Base-by-base conservation (phyloP, 176 grass and related monocot species). In the Alloteropsis semialata region DNA sequence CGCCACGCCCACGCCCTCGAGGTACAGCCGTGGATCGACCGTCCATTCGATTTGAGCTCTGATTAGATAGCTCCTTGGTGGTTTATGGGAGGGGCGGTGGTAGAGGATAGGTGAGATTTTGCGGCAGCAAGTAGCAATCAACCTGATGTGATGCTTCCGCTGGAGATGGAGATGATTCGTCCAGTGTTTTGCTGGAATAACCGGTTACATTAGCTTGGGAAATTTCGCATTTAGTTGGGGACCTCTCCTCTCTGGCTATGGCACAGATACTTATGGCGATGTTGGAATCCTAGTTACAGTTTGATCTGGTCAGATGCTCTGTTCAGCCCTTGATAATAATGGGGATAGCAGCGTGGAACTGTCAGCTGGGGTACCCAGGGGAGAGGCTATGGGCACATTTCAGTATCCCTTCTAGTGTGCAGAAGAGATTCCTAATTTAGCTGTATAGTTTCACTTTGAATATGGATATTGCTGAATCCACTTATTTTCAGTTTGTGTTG, bases 1-100 rank as follows among this genome's bases (percentile, higher is more conserved):
- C 89, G 89, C 34, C 71, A 92, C 21, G 65, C 62, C 25, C 92
- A 94, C 9, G 92, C 92, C 74, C 89, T 94, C 41, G 92, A 92
- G 92, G 92, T 92, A 69, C 10, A 49, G 30, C 44, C 29, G 22
- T 22, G 25, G 4, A 19, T 57, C 76, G 19, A 32, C 50, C 25
- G 33, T 3, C 18, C n/a, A 16, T 69, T 81, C 29, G 5, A 28
- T 65, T 49, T 48, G 4, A 29, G 22, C 27, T 68, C 43, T 10
- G 15, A 27, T 68, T 51, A 36, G 27, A 27, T 48, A 24, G 0
- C 54, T 21, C 48, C 5, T 24, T 68, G 8, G n/a, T 39, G 33
- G 34, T 54, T 49, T 54, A 16, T 75, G 5, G 28, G 70, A 53
- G 30, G 30, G 29, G 45, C 0, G 46, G 21, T 37, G 56, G 44